phyloP scores from a whole-genome alignment of 768 basidiomycete species.

The Xerocomellus dryophilus region DNA sequence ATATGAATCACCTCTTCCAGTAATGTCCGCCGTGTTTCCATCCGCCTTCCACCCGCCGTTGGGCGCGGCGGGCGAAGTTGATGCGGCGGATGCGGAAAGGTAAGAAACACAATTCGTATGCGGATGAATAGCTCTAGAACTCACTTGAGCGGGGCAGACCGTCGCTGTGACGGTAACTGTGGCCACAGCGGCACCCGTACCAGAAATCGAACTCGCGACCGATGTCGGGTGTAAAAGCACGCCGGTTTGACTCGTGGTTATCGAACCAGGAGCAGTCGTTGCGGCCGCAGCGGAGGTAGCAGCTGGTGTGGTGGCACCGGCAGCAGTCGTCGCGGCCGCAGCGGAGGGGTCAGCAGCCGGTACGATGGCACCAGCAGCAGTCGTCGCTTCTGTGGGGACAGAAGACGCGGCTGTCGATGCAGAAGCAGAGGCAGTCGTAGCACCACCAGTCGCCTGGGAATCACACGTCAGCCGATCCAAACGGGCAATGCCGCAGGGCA shows the following conservation, averaged over 20 bases:
- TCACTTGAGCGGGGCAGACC: constrained; percentile 15
- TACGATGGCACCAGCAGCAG: too few relatives aligned
- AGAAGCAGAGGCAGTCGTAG: neutral
- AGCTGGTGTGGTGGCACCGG: too few relatives aligned
- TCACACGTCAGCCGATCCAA: neutral
- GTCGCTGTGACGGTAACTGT: constrained; percentile 21
- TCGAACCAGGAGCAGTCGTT: neutral
- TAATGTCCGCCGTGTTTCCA: neutral
- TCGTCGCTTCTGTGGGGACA: too few relatives aligned
- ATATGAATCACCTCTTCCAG: constrained; percentile 3
- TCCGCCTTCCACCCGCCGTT: too few relatives aligned
- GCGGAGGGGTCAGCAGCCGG: too few relatives aligned
- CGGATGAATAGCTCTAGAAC: neutral
- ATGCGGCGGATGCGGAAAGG: neutral
- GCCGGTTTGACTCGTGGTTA: neutral
- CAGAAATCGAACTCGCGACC: neutral
- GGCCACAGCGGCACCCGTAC: neutral
- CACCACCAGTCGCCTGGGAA: neutral
- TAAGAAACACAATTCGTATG: neutral
- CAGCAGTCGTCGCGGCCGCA: neutral
- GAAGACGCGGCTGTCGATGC: too few relatives aligned
- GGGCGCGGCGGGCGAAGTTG: too few relatives aligned
- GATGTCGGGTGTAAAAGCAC: neutral
- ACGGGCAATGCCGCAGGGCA: neutral
- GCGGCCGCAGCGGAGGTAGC: too few relatives aligned